Conservation (phyloP, 2,329 filamentous ascomycete species). For the Cercospora beticola region DNA sequence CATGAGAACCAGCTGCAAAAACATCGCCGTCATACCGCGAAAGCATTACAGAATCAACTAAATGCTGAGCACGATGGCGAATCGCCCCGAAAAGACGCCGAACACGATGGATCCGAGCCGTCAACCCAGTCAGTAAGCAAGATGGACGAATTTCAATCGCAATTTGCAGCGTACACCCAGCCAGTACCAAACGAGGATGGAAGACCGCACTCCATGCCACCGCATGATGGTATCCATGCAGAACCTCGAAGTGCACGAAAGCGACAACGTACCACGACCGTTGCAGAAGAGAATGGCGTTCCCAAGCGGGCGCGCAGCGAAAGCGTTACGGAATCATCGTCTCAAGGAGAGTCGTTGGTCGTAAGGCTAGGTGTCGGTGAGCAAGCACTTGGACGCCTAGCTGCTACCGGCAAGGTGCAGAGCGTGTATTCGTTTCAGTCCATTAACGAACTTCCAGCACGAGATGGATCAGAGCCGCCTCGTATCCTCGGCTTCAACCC, state of each 20-base stretch:
- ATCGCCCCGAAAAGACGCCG: not conserved
- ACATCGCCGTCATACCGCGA: constrained; percentile 14
- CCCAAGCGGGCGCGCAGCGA: constrained; percentile 17
- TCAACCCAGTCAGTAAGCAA: constrained; percentile 12
- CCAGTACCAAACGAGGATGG: constrained; percentile 12
- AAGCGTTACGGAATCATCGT: constrained; percentile 9
- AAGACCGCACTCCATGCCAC: constrained; percentile 6
- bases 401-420: constrained; percentile 4
- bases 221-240: constrained; percentile 6
- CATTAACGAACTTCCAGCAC: constrained; percentile 2
- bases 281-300: not conserved
- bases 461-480: constrained; percentile 4
- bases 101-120: not conserved
- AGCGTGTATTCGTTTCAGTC: constrained; percentile 5
- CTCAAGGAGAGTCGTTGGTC: constrained; percentile 13
- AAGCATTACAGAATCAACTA: constrained; percentile 12
- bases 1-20: constrained; percentile 24
- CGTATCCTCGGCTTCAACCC: constrained; percentile 10
- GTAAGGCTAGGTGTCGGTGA: constrained; percentile 16
- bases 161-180: constrained; percentile 18
- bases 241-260: constrained; percentile 3
- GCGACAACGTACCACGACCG: not conserved
- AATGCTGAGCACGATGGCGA: constrained; percentile 6
- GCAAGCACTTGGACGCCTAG: constrained; percentile 8
- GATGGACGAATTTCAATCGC: constrained; percentile 12